Conservation (phyloP, 805 yeast species). For the Ogataea populi-albae region DNA sequence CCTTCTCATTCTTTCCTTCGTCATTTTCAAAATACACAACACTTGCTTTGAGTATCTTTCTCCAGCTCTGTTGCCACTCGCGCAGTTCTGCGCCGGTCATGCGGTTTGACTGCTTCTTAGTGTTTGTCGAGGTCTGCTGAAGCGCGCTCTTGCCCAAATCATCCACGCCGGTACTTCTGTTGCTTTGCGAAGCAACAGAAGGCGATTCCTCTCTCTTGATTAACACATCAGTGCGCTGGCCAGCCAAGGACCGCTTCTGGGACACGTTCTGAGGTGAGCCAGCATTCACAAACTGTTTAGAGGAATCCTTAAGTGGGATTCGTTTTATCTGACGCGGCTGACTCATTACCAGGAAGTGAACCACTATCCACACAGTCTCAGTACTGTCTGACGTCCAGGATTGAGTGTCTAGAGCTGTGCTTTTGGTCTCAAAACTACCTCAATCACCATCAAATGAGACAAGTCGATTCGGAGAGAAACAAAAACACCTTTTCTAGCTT, state of each 20-base stretch:
- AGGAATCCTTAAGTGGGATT: conserved; percentile 29
- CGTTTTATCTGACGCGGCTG: conserved; percentile 13
- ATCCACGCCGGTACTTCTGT: not conserved
- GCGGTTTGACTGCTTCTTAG: conserved; percentile 18
- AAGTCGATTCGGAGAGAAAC: no score
- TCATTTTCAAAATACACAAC: conserved; percentile 55
- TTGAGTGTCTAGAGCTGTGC: no score
- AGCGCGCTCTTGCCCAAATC: conserved; percentile 6
- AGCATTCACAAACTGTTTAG: conserved; percentile 25
- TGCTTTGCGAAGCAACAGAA: conserved; percentile 4
- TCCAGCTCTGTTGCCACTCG: conserved; percentile 62
- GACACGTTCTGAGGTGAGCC: conserved; percentile 18
- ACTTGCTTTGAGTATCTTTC: conserved; percentile 52
- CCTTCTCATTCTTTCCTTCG: conserved; percentile 34
- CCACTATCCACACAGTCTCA: no score
- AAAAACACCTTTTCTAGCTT: no score
- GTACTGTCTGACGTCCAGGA: no score
- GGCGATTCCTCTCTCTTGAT: conserved; percentile 2
- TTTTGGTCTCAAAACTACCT: no score
- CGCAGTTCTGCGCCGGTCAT: conserved; percentile 40
- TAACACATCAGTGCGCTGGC: conserved; percentile 20
- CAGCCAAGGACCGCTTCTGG: conserved; percentile 18
- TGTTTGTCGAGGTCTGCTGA: conserved; percentile 5
- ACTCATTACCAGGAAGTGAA: no score
- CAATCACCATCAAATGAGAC: no score